A percentile compares a stretch with the other conserved stretches of the same genome.
These are phyloP conservation scores for Flaveria brownii DNA, from an alignment of 129 eudicot genomes.

Conservation along the genomic window DNA sequence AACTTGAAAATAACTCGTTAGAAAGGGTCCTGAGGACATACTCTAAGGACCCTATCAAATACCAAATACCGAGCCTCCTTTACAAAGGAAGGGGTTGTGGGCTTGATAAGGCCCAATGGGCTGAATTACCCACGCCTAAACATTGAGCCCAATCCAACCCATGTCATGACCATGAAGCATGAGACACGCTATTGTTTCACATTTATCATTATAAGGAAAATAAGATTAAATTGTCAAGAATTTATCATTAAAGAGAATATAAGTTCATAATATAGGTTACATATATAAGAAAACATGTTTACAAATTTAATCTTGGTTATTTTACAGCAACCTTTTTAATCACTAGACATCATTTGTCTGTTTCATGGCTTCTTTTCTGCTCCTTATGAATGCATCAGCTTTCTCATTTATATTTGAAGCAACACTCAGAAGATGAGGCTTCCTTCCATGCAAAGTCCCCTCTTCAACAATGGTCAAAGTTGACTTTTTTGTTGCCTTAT, in stretches of 20 bases:
- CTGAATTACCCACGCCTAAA: too few species aligned
- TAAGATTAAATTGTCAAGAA: too few species aligned
- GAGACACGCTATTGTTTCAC: too few species aligned
- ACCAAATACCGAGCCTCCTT: too few species aligned
- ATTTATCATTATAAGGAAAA: too few species aligned
- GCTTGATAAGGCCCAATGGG: too few species aligned
- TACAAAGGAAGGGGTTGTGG: too few species aligned
- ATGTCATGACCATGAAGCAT: too few species aligned
- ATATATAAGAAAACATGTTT: slow-evolving; percentile 16
- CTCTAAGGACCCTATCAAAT: too few species aligned
- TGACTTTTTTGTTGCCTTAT: slow-evolving; percentile 7
- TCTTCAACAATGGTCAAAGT: slow-evolving; percentile 26
- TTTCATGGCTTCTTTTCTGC: slow-evolving; percentile 39
- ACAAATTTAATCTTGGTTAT: slow-evolving; percentile 26
- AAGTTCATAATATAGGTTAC: not conserved
- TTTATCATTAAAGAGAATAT: not conserved
- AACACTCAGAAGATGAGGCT: slow-evolving; percentile 33
- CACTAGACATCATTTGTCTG: slow-evolving; percentile 15
- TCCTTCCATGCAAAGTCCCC: slow-evolving; percentile 31
- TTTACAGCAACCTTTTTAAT: slow-evolving; percentile 15
- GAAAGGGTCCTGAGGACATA: too few species aligned
- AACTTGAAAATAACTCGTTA: not conserved
- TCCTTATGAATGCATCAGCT: slow-evolving; percentile 44
- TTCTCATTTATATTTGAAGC: slow-evolving; percentile 41
- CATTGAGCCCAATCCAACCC: too few species aligned